Conservation (phyloP, 2,329 filamentous ascomycete species). For the Talaromyces sp. region DNA sequence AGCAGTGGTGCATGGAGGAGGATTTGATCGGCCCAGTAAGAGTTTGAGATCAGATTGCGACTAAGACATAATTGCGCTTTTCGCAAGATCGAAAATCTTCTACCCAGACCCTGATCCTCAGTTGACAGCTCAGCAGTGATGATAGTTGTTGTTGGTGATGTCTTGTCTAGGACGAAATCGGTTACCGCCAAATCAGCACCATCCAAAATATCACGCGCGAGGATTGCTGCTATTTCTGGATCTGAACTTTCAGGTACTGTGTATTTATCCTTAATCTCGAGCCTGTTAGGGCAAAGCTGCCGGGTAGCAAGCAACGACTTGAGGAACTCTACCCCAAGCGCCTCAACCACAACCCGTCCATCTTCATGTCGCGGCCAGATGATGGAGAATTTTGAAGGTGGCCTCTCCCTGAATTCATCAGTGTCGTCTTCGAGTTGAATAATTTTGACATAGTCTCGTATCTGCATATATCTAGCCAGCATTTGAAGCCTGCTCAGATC, state of each 20-base stretch:
- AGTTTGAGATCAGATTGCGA: not conserved
- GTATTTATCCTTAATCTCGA: not conserved
- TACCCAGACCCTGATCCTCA: not conserved
- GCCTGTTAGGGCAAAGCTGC: conserved; percentile 10
- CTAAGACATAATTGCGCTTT: not conserved
- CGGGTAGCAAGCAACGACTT: conserved; percentile 7
- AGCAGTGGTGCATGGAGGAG: conserved; percentile 9
- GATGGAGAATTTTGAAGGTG: conserved; percentile 6
- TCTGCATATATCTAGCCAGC: conserved; percentile 5
- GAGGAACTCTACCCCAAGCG: conserved; percentile 7
- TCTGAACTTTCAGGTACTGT: not conserved
- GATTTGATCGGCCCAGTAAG: conserved; percentile 1
- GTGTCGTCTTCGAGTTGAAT: conserved; percentile 6
- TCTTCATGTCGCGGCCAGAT: conserved; percentile 14
- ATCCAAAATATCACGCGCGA: not conserved
- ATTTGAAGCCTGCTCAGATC: conserved; percentile 17
- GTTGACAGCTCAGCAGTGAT: not conserved
- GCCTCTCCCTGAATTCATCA: not conserved
- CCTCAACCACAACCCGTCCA: conserved; percentile 4
- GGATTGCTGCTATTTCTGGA: not conserved
- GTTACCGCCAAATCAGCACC: not conserved
- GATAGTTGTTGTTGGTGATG: not conserved
- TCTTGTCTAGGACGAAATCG: not conserved
- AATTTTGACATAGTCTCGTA: conserved; percentile 15
- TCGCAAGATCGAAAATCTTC: not conserved